Base-by-base conservation (phyloP, 345 rosid species). In the Bruguiera sexangula region DNA sequence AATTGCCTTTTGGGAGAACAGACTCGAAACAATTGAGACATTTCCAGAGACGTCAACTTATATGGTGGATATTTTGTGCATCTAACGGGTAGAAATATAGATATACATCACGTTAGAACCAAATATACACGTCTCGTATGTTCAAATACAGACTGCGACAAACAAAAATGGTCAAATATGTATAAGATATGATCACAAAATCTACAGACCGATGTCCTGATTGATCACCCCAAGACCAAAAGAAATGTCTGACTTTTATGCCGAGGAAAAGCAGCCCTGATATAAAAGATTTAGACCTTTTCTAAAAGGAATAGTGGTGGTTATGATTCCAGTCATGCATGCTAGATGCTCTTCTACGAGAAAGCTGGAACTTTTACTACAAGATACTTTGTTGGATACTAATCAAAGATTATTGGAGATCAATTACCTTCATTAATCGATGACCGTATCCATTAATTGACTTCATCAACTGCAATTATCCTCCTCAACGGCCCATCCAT, bases 301-400 rank as follows among this genome's bases (percentile, higher is more conserved):
- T 54, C 34, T 43, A 43, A 43, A 43, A 53, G 27, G 18, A 8
- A 39, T 11, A 29, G 43, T 56, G 56, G 64, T 21, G 56, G 64
- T 21, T 57, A 56, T 71, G 63, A 64, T 56, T 56, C 21, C 19
- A 55, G 54, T 39, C 43, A 36, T 20, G 21, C 51, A 43, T 43
- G 50, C 27, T 63, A 19, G 68, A 71, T 63, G 30, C 68, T 65
- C 63, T 71, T 71, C 63, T 63, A 63, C 62, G 56, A 43, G 39
- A 62, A 55, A 26, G 32, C 31, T 34, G 5, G 19, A 50, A 55
- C 48, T 62, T 62, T 39, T 53, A 62, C 39, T 20, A 10, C 27
- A 60, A 30, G 37, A 29, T 20, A 19, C 52, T 50, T n/a, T 56
- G 69, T 39, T 2, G 48, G 50, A 11, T 66, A 50, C 59, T 66